Evolutionary conservation across 345 rosid genomes (phyloP), one percentile per base, ranked within the genome.

Genomic region (Populus pruinosa): DNA sequence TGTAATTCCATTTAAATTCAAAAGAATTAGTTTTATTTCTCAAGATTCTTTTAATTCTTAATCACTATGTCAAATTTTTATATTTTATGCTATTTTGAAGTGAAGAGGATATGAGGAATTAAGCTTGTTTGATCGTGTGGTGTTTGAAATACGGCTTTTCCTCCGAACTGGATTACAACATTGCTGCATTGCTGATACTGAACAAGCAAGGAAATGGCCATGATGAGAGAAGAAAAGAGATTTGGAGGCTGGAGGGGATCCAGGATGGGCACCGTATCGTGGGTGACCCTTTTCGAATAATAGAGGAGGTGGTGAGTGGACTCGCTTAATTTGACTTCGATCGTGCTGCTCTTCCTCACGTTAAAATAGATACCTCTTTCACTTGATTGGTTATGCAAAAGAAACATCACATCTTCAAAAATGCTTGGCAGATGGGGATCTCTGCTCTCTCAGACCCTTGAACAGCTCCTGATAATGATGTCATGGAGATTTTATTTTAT

Each of bases 261-360:
- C 5, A 49, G 12, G 13, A 31, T 12, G 27, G 6, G 23, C 5
- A 33, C 27, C n/a, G 6, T 66, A 9, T 6, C 18, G 27, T 6
- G 18, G 63, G 53, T 50, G 64, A 70, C 73, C 29, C 9, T 71
- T 38, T 18, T 70, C 62, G 17, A 71, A 71, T 71, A 50, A 71
- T 71, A 17, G 74, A 71, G 27, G 74, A 50, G 36, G 29, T 27
- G 29, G 23, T 13, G 33, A 9, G 9, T 71, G 29, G 29, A 1
- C 63, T 71, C 39, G 6, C 63, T 53, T 61, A 53, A 39, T 35
- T 33, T 47, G 31, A 5, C 31, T 14, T 31, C 5, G 16, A 21
- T 4, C 25, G 29, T 11, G 31, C 36, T 23, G 36, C 36, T 33
- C 36, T 4, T 33, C 36, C 36, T 33, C 36, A 33, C 36, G 67